Base-by-base conservation (phyloP, 345 rosid genomes). In the Sisymbrium altissimum region DNA sequence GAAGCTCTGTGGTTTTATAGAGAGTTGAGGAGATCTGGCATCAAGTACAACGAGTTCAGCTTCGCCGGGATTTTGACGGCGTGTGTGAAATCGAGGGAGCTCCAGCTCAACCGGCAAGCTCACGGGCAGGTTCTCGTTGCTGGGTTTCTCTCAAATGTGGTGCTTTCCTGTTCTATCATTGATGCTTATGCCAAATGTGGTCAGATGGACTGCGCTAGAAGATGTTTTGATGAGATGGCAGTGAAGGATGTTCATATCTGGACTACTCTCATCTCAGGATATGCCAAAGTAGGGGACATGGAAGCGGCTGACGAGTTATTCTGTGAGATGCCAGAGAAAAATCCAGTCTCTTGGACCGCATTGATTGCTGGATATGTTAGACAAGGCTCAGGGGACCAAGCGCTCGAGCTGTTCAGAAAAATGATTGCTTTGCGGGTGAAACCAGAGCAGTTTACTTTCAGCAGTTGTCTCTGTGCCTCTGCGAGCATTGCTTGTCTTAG, bases 381-480 rank as follows among this genome's bases (percentile, higher is more conserved):
- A 49, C 83, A 82, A 72, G 90, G 90, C 49, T 68, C 82, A 43
- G 86, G 83, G 21, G 50, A 79, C 12, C 69, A 70, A 27, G 89
- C 88, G 1, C 89, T 88, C 49, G 76, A 81, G 30, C 46, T 88
- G 70, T 74, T 88, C 49, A 50, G 81, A 6, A 73, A 79, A 67
- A 90, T 90, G 98, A 77, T 90, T 81, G 52, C 19, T 33, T 70
- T 68, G 62, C 27, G 64, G 9, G 67, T 82, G 75, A 80, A 70
- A 74, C 93, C 95, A 5, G 90, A 88, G 77, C 97, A 86, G 30
- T 88, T 85, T 75, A 87, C 98, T 36, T 90, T 85, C 66, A 92
- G 96, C 61, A 87, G 93, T 73, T 80, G 88, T 67, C 89, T 86
- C 39, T 87, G 93, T 64, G 97, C 97, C 76, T 87, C 86, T 84